A percentile compares a stretch with the other conserved stretches of the same genome.
Evolutionary conservation across 768 basidiomycete genomes (phyloP).

Genomic region (Mycena amicta): DNA sequence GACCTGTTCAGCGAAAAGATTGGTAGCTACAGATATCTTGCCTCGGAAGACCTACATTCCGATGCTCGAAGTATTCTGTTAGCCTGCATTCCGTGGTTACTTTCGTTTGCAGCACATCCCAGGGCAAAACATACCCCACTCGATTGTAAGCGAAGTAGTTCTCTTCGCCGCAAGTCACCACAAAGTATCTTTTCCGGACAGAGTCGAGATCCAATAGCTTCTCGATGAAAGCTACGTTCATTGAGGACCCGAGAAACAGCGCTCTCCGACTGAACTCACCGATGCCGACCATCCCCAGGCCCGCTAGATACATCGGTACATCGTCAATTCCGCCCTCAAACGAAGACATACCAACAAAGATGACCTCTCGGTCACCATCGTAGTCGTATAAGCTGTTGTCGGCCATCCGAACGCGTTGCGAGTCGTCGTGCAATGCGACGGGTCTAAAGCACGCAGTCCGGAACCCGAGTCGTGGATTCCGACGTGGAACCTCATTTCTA

Average conservation of each 20-base stretch:
- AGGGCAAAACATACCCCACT: conserved; percentile 35
- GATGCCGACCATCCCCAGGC: conserved; percentile 65
- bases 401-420: not conserved
- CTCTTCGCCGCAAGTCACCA: conserved; percentile 66
- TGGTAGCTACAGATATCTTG: not conserved
- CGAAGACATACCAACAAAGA: conserved; percentile 30
- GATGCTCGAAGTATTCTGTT: conserved; percentile 65
- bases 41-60: conserved; percentile 34
- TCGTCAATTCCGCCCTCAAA: not conserved
- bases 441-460: no score
- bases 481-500: no score
- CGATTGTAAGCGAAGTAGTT: conserved; percentile 57
- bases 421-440: no score
- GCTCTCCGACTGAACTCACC: conserved; percentile 32
- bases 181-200: conserved; percentile 43
- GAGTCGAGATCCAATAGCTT: conserved; percentile 63
- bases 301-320: conserved; percentile 42
- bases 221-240: conserved; percentile 60
- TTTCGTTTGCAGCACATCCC: not conserved
- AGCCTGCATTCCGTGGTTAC: conserved; percentile 25
- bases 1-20: conserved; percentile 31
- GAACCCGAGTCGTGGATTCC: no score
- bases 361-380: conserved; percentile 23
- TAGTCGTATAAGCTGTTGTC: not conserved
- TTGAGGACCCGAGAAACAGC: not conserved